phyloP scores from a whole-genome alignment of 495 filamentous ascomycete genomes.

The Lepraria neglecta region DNA sequence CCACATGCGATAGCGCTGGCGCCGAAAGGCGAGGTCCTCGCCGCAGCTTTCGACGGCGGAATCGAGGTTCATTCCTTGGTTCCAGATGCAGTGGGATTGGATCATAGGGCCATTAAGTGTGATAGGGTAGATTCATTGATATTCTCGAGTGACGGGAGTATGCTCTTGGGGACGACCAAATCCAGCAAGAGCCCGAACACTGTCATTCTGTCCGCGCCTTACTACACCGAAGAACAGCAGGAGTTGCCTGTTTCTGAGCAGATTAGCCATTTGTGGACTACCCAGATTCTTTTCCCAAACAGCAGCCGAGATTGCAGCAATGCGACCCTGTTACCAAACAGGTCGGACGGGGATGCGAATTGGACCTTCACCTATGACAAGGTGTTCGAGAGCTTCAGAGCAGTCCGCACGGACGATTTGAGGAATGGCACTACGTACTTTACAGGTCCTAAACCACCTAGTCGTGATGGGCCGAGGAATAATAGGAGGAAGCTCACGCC shows the following conservation, averaged over 20 bases:
- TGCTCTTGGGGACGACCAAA: conserved; percentile 74
- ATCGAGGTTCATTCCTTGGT: conserved; percentile 79
- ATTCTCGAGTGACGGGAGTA: conserved; percentile 77
- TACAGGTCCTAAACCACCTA: conserved; percentile 52
- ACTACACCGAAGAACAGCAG: conserved; percentile 49
- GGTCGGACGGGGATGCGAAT: conserved; percentile 61
- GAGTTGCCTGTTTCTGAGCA: conserved; percentile 51
- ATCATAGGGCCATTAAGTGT: conserved; percentile 75
- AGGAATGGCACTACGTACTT: conserved; percentile 77
- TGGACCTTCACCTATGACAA: conserved; percentile 79
- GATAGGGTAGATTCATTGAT: conserved; percentile 68
- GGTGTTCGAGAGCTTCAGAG: conserved; percentile 68
- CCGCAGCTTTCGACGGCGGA: conserved; percentile 77
- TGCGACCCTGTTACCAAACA: conserved; percentile 63
- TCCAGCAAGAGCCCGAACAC: conserved; percentile 59
- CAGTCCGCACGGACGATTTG: conserved; percentile 65
- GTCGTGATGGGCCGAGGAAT: conserved; percentile 22
- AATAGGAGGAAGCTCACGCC: conserved; percentile 47
- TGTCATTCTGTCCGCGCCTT: conserved; percentile 74
- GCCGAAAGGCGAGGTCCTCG: conserved; percentile 72
- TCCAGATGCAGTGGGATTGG: conserved; percentile 53
- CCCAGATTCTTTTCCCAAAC: conserved; percentile 80
- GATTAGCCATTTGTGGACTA: conserved; percentile 78
- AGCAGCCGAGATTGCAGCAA: conserved; percentile 68
- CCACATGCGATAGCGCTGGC: conserved; percentile 74